Conservation (phyloP, 345 rosid species). For the Zanthoxylum bungeanum region DNA sequence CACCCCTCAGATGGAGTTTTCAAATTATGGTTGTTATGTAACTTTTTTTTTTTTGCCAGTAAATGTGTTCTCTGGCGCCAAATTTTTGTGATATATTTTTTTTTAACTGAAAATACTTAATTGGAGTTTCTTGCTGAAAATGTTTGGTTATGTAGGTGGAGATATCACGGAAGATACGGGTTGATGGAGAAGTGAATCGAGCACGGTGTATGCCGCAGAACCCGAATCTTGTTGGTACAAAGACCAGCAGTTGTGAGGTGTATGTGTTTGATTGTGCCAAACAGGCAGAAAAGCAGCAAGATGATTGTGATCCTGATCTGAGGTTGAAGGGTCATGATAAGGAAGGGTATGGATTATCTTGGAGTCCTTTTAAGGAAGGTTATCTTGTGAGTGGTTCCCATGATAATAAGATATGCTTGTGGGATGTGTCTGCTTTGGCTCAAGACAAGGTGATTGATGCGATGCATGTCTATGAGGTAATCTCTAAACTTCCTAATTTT, state of each 20-base stretch:
- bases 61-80: too few species aligned
- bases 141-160: conserved; percentile 54
- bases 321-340: conserved; percentile 84
- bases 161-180: conserved; percentile 65
- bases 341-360: conserved; percentile 93
- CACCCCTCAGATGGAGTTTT: too few species aligned
- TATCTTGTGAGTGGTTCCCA: conserved; percentile 91
- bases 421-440: conserved; percentile 70
- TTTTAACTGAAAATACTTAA: too few species aligned
- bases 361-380: conserved; percentile 85
- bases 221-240: conserved; percentile 61
- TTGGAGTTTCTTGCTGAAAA: not conserved
- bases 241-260: conserved; percentile 79
- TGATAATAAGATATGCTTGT: conserved; percentile 77
- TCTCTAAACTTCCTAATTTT: conserved; percentile 1
- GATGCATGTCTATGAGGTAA: conserved; percentile 69
- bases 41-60: too few species aligned
- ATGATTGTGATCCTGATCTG: conserved; percentile 72
- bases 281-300: conserved; percentile 40
- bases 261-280: conserved; percentile 70
- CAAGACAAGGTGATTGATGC: conserved; percentile 61
- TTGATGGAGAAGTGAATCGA: conserved; percentile 91
- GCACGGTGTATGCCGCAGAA: conserved; percentile 93
- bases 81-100: too few species aligned
- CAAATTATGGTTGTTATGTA: too few species aligned